Evolutionary conservation across 495 filamentous ascomycete genomes (phyloP), one percentile per base, ranked within the genome.

Genomic region (Xylaria telfairii): DNA sequence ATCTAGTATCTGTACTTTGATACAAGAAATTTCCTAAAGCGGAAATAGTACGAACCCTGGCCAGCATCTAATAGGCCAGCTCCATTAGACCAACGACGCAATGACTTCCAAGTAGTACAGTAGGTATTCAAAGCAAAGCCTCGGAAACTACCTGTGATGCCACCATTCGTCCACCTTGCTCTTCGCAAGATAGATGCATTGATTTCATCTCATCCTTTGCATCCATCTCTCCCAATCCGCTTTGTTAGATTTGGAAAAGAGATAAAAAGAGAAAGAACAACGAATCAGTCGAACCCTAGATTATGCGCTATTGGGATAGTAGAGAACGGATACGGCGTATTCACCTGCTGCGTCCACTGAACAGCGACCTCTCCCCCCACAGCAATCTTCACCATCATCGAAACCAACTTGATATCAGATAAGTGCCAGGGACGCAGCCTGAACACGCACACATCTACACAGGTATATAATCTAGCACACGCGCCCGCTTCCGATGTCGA

Each of bases 321-420:
- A n/a, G n/a, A n/a, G n/a, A n/a, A n/a, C n/a, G n/a, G 51, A 54
- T 54, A 54, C 51, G 47, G 49, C 49, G 49, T 53, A 53, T 53
- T 53, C 49, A 53, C 51, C 17, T 54, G 51, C 51, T 30, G 30
- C 51, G 51, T 30, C 51, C 51, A 53, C 49, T 53, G 10, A 49
- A 26, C 21, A 26, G 21, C 21, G 21, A 51, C 47, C 21, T 51
- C 47, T 10, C 47, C 47, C 47, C 51, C 13, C 51, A 17, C 51
- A 28, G 26, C 26, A 30, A 30, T 26, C 28, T 54, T 30, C 26
- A 54, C 51, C 15, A 54, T 30, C 26, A 17, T 54, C 26, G 9
- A 51, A 12, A 54, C 51, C 1, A 13, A 28, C 12, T 8, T 28
- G 51, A 30, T 54, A 54, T 54, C 24, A 54, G 26, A 54, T 28